Percentiles rank a stretch among this genome's conserved stretches.
These are phyloP conservation scores for Didymella keratinophila DNA, from an alignment of 2,329 filamentous ascomycete genomes.

Conservation along the genomic window DNA sequence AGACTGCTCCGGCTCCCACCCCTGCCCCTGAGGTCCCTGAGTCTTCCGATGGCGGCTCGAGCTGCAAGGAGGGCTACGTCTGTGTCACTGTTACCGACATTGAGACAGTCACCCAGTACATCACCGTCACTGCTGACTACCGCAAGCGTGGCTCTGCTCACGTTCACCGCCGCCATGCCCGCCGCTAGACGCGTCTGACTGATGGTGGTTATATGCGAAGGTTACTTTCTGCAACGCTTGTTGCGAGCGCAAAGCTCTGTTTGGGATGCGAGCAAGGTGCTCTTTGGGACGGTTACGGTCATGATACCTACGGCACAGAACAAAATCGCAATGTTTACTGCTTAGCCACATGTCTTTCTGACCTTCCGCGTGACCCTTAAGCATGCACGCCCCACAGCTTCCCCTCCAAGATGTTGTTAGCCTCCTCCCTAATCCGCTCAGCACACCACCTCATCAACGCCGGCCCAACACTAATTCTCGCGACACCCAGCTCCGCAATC, in stretches of 20 bases:
- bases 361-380: background rate
- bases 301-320: constrained; percentile 14
- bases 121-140: constrained; percentile 37
- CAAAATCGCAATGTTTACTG: constrained; percentile 11
- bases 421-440: constrained; percentile 31
- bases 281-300: constrained; percentile 6
- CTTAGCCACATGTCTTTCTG: background rate
- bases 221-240: constrained; percentile 16
- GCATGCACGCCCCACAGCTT: too few relatives aligned
- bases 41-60: constrained; percentile 4
- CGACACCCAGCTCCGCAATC: constrained; percentile 42
- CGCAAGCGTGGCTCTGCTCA: constrained; percentile 22
- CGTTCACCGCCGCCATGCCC: constrained; percentile 13
- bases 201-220: background rate
- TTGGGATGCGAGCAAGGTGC: constrained; percentile 17
- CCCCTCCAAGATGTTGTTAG: constrained; percentile 27
- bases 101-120: constrained; percentile 38
- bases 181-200: constrained; percentile 4
- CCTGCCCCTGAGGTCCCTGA: constrained; percentile 10
- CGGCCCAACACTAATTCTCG: constrained; percentile 45
- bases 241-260: constrained; percentile 18
- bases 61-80: constrained; percentile 32
- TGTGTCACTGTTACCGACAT: constrained; percentile 37
- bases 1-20: constrained; percentile 32
- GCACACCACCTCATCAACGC: constrained; percentile 32